Base-by-base conservation (phyloP, 75 land plant species). In the Selaginella moellendorffii region DNA sequence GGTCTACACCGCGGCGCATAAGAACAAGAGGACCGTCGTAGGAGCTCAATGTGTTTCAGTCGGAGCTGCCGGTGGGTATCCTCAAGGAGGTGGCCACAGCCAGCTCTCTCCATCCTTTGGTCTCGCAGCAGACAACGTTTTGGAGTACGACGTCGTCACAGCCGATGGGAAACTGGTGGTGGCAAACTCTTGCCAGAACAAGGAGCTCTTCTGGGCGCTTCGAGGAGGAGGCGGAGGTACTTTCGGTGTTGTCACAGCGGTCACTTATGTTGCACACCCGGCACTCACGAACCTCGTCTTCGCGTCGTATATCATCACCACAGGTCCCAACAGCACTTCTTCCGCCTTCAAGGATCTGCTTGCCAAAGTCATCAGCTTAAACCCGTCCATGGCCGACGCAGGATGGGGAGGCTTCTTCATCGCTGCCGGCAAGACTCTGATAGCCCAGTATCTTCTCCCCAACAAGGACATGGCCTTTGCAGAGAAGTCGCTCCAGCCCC, bases 11-110 rank as follows among this genome's bases (percentile, higher is more conserved):
- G 59, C 59, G 5, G 59, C 59, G 2, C 23, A 56, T 19, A 19
- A 19, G 24, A 19, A 56, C 9, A 19, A 25, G 24, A 56, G n/a
- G 59, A 21, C 19, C 24, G n/a, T 56, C 2, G 59, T 56, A 8
- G 59, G 59, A 9, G 59, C 59, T 9, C 59, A 56, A 56, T 56
- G 59, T 24, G 19, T 24, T 56, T 56, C 59, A 21, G 59, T 56
- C 9, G 59, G 59, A 56, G 59, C 59, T 8, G 59, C 59, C 24
- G 59, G 59, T 8, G 59, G 59, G n/a, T 56, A 56, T 56, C n/a
- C 19, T 9, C 59, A 9, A 2, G 59, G 59, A 8, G 59, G 59
- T 56, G 59, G 59, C 19, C 59, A 56, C 24, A 56, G 59, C 59
- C 59, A 56, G 24, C 5, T 56, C 19, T 56, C 59, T 24, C 59